Base-by-base conservation (phyloP, 208 protist species). In the Angomonas deanei region DNA sequence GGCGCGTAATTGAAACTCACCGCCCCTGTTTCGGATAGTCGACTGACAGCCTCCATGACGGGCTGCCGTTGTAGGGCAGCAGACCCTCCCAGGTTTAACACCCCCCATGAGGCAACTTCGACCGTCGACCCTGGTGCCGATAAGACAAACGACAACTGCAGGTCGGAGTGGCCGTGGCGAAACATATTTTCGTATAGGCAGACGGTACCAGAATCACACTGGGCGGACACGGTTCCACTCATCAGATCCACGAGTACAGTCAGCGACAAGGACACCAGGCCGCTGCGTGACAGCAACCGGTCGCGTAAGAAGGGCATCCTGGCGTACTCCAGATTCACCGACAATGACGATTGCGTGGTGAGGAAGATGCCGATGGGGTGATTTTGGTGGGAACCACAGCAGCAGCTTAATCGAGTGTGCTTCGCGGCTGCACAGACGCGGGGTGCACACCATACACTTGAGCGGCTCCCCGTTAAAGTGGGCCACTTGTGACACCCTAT, bases 1-100 rank as follows among this genome's bases (percentile, higher is more conserved):
- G 72, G 70, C 11, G 70, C 50, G 52, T 74, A 31, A 53, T 80
- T 78, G n/a, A 66, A 57, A 17, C 74, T 80, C 26, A 85, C 56
- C 5, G 50, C n/a, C 5, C 26, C 21, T 1, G 5, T 50, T 19
- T 50, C 3, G 15, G 8, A 26, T 5, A 50, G 42, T 3, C 19
- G 42, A 19, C 17, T 5, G 19, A 50, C 19, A 50, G 42, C 42
- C 5, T 3, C 19, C 17, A 23, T n/a, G 42, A 50, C 17, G 17
- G 8, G 13, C 23, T 50, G 17, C 8, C 42, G 42, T 4, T 3
- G 4, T 5, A 50, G 8, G 3, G 42, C 17, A 4, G 19, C 42
- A 19, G 42, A 50, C 5, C 23, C 17, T 8, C 4, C 15, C 4
- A 19, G 42, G 19, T 19, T 50, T 19, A 50, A 50, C 42, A 50